Base-by-base conservation (phyloP, 106 monocot genomes). In the Dendrobium nobile region DNA sequence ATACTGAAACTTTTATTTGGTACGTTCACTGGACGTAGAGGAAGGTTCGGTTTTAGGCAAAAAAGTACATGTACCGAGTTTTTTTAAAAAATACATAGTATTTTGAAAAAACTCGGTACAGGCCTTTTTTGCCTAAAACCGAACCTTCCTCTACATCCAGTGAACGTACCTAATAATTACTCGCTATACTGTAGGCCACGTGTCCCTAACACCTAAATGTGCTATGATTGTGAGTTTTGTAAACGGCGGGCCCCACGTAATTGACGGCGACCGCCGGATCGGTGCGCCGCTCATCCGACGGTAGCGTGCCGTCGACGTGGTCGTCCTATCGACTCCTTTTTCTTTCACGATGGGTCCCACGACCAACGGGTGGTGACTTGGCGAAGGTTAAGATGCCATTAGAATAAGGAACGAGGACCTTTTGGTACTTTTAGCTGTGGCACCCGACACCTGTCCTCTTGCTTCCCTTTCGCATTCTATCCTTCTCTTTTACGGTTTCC, bases 361-460 rank as follows among this genome's bases (percentile, higher is more conserved):
- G 7, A 16, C 40, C 31, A 28, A 40, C 28, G 72, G 37, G 40
- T 40, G 3, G 4, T 37, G 72, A 72, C 72, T 51, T 13, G 13
- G 16, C 3, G 28, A 40, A 72, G 40, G 15, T 17, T 2, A 2
- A 51, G 15, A 51, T 51, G 72, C 72, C 72, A 40, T 72, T 40
- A 13, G 15, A 40, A 28, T 15, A 72, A 40, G 37, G 72, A 28
- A 40, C 43, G 70, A 43, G 74, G 43, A 74, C 20, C 43, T 44
- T 74, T 74, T 74, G 74, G 74, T 74, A 74, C 74, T 74, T 74
- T 72, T 72, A 9, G 40, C 11, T 17, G 2, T 3, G 72, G 37
- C 37, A n/a, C 41, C 19, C 20, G 74, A 74, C 74, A 74, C 74
- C 74, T 74, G 74, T 44, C 74, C 20, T 74, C 74, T 19, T n/a